These are phyloP conservation scores for Decorospora gaudefroyi DNA, from an alignment of 2,329 filamentous ascomycete species.

Conservation along the genomic window DNA sequence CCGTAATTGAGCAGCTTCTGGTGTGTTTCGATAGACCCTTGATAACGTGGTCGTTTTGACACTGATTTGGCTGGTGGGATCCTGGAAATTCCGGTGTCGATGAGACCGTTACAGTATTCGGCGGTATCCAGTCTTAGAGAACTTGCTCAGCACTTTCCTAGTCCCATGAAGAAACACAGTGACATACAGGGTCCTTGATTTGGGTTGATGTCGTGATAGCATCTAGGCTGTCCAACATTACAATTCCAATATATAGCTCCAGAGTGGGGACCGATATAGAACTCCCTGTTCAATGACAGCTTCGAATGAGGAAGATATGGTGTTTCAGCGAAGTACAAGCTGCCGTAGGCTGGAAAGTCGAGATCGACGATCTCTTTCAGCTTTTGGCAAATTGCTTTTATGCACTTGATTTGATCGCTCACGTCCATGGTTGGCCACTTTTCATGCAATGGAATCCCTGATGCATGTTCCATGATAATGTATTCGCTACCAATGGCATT, in stretches of 20 bases:
- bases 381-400: conserved; percentile 34
- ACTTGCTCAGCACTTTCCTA: conserved; percentile 15
- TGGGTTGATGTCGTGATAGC: conserved; percentile 38
- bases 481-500: conserved; percentile 47
- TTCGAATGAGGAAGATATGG: conserved; percentile 17
- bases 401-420: conserved; percentile 20
- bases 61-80: conserved; percentile 34
- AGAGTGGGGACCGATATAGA: conserved; percentile 42
- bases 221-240: conserved; percentile 38
- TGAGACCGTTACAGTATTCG: conserved; percentile 46
- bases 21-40: conserved; percentile 46
- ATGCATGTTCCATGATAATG: conserved; percentile 48
- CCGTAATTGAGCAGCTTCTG: conserved; percentile 38
- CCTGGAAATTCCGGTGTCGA: conserved; percentile 48
- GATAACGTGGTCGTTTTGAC: conserved; percentile 37
- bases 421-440: conserved; percentile 41
- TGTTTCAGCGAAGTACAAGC: conserved; percentile 34
- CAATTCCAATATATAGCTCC: conserved; percentile 40
- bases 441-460: conserved; percentile 42
- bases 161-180: conserved; percentile 1
- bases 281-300: conserved; percentile 22
- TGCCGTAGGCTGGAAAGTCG: conserved; percentile 49
- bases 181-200: conserved; percentile 51
- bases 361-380: conserved; percentile 40
- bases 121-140: conserved; percentile 43